Evolutionary conservation across 75 land plant species (phyloP).

Genomic region (Sequoiadendron giganteum): DNA sequence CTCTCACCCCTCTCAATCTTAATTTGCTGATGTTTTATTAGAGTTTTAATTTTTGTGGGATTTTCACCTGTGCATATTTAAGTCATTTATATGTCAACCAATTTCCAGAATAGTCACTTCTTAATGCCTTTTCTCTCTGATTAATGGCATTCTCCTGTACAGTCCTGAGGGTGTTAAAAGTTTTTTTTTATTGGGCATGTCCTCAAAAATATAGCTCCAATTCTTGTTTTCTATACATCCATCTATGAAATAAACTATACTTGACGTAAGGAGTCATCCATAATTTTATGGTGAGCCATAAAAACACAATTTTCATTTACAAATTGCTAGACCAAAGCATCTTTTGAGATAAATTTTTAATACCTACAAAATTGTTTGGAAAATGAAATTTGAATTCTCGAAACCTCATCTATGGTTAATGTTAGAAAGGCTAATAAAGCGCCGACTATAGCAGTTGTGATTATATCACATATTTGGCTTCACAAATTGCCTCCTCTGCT

Average conservation of each 20-base stretch:
- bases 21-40: no score
- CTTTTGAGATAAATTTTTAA: not conserved
- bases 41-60: no score
- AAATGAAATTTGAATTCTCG: not conserved
- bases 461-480: not conserved
- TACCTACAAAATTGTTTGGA: not conserved
- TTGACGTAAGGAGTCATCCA: not conserved
- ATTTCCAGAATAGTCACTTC: no score
- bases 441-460: not conserved
- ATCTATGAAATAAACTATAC: not conserved
- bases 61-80: no score
- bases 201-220: not conserved
- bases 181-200: not conserved
- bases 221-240: not conserved
- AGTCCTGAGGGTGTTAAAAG: not conserved
- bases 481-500: no score
- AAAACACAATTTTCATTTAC: not conserved
- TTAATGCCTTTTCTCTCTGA: no score
- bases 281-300: not conserved
- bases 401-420: not conserved
- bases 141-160: not conserved
- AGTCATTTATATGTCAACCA: no score
- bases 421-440: not conserved
- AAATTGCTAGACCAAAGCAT: not conserved
- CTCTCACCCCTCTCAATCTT: no score